A percentile compares a stretch with the other conserved stretches of the same genome.
These are phyloP conservation scores for Penicillium verhagenii DNA, from an alignment of 495 filamentous ascomycete species.

Conservation along the genomic window DNA sequence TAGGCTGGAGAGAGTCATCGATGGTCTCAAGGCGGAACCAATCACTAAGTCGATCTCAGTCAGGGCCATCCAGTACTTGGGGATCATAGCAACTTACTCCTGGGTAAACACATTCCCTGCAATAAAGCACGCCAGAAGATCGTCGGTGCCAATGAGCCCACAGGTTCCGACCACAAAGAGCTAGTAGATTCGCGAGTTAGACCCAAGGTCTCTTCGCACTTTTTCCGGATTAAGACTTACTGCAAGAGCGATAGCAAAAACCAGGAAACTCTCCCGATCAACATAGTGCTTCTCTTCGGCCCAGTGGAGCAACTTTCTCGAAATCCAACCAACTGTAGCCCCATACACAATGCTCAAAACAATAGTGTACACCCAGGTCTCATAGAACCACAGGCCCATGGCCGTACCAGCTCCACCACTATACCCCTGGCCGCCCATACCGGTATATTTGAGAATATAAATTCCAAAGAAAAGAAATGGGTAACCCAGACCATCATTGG, in stretches of 20 bases:
- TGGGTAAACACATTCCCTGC: slow-evolving; percentile 89
- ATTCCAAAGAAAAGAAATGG: slow-evolving; percentile 85
- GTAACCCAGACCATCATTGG: slow-evolving; percentile 92
- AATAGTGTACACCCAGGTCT: slow-evolving; percentile 85
- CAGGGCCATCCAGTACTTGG: background rate
- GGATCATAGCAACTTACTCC: slow-evolving; percentile 49
- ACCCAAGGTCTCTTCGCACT: background rate
- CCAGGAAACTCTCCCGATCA: slow-evolving; percentile 86
- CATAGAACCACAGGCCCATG: slow-evolving; percentile 80
- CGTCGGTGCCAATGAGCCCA: slow-evolving; percentile 87
- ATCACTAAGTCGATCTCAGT: slow-evolving; percentile 52
- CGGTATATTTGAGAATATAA: slow-evolving; percentile 76
- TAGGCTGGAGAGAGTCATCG: slow-evolving; percentile 88
- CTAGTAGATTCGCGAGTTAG: slow-evolving; percentile 27
- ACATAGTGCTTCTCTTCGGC: slow-evolving; percentile 81
- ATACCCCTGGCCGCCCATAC: slow-evolving; percentile 54
- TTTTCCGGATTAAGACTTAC: slow-evolving; percentile 50
- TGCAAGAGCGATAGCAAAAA: slow-evolving; percentile 82
- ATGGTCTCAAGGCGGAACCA: slow-evolving; percentile 89
- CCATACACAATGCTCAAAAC: slow-evolving; percentile 79
- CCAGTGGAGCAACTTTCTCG: slow-evolving; percentile 78
- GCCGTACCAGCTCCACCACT: slow-evolving; percentile 62
- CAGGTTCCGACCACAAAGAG: slow-evolving; percentile 85
- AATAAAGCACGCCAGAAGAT: slow-evolving; percentile 90
- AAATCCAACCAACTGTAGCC: slow-evolving; percentile 71